Evolutionary conservation across 306 rosid genomes (phyloP), one percentile per base, ranked within the genome.

Genomic region (Vachellia collinsii): DNA sequence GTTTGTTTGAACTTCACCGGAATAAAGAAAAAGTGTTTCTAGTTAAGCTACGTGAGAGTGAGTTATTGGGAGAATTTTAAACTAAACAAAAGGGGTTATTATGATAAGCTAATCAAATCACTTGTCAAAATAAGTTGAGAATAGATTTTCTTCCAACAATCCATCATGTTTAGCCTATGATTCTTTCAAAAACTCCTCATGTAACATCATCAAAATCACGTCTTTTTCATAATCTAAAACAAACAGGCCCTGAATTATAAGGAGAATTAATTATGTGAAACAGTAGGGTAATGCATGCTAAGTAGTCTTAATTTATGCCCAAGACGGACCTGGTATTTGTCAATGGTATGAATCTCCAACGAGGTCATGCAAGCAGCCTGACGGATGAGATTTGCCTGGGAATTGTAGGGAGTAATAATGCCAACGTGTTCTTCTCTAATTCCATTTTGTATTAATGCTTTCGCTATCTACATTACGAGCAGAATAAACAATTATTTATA

Each of bases 291-390:
- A 66, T 4, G 44, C 63, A 43, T 29, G 65, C 44, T 64, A 65
- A 42, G 19, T 25, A 51, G 64, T 62, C 14, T 36, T 68, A 34
- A 61, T 17, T 37, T 70, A 73, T 53, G 42, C 43, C 72, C 65
- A 43, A 59, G 70, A 65, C 81, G 39, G 44, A 93, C 99, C 97
- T 94, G 99, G 82, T 93, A 93, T 87, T 93, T 95, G 88, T 95
- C 98, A 86, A 95, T 95, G 78, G 99, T 95, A 84, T 95, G 94
- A 83, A 93, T 89, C 91, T 93, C 98, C 81, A 95, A 92, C 22
- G 97, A 89, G 66, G 88, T 76, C 42, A 75, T 50, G 86, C 78
- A 76, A 37, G 87, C 50, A 46, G 92, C 84, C 10, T 67, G 88
- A 39, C 85, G 85, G 58, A 95, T 89, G 79, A 93, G 91, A 75